Evolutionary conservation across 371 early-diverging fungal species (phyloP).

Genomic region (Saksenaea vasiformis): DNA sequence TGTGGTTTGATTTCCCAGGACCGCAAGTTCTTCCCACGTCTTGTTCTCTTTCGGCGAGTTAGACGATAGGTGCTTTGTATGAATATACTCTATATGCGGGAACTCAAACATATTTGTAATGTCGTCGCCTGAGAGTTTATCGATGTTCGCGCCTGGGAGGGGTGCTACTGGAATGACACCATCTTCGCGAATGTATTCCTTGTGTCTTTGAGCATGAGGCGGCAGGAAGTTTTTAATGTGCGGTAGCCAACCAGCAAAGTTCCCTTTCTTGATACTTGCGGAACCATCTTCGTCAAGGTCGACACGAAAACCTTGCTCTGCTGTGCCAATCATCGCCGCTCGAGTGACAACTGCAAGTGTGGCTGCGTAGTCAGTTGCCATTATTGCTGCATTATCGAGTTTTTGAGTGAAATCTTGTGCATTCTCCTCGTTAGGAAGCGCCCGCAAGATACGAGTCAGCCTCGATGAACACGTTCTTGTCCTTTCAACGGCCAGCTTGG

Average conservation of each 20-base stretch:
- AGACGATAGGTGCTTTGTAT: too few species aligned
- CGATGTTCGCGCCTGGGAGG: background rate
- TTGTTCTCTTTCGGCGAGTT: too few species aligned
- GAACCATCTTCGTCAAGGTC: too few species aligned
- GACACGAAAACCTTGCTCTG: background rate
- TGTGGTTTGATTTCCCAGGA: too few species aligned
- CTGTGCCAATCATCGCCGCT: background rate
- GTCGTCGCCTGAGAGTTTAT: background rate
- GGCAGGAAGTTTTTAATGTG: background rate
- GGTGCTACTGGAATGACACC: background rate
- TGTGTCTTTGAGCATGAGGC: background rate
- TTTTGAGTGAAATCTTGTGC: background rate
- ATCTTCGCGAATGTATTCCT: background rate
- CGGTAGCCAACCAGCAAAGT: background rate
- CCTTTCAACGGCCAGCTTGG: background rate
- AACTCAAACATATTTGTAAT: background rate
- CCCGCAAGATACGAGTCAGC: background rate
- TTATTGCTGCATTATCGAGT: background rate
- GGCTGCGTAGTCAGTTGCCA: background rate
- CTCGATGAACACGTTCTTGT: background rate
- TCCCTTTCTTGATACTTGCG: background rate
- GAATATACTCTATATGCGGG: background rate
- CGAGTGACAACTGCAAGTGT: background rate
- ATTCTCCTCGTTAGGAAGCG: background rate
- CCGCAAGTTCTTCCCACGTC: too few species aligned